Conservation (phyloP, 257 asterid genomes). For the Leptodermis oblonga region DNA sequence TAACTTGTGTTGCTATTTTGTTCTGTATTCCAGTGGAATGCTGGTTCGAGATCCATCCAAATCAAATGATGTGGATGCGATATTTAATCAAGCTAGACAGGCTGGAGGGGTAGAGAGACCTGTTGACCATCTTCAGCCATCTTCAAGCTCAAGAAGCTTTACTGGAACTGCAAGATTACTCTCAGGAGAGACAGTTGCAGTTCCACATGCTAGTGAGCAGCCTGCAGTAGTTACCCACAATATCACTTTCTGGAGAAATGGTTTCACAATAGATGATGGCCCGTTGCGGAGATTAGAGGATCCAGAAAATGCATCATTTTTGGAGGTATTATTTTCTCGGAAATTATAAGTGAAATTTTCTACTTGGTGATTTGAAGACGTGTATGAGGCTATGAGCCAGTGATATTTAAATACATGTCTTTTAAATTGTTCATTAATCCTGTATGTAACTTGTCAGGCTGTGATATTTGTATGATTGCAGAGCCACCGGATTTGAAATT, state of each 20-base stretch:
- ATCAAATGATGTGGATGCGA: conserved; percentile 47
- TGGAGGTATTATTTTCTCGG: conserved; percentile 48
- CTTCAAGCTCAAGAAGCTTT: conserved; percentile 70
- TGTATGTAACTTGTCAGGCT: background rate
- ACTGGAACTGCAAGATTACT: conserved; percentile 73
- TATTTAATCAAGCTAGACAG: conserved; percentile 70
- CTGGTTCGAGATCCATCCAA: conserved; percentile 78
- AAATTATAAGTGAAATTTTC: background rate
- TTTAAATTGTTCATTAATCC: no score
- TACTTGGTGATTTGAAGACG: background rate
- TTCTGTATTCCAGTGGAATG: conserved; percentile 57
- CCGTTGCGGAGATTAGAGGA: conserved; percentile 76
- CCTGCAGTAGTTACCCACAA: conserved; percentile 48
- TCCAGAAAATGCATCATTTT: conserved; percentile 66
- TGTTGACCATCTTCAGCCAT: conserved; percentile 35
- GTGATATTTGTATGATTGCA: background rate
- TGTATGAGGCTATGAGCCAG: no score
- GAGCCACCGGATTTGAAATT: background rate
- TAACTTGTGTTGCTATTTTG: conserved; percentile 15
- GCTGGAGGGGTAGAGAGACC: conserved; percentile 53
- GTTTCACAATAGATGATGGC: conserved; percentile 78
- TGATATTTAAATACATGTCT: no score
- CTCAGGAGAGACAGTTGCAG: conserved; percentile 51
- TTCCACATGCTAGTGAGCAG: conserved; percentile 45
- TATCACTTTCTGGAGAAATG: conserved; percentile 73